Conservation (phyloP, 768 basidiomycete genomes). For the Serpula lacrymans region DNA sequence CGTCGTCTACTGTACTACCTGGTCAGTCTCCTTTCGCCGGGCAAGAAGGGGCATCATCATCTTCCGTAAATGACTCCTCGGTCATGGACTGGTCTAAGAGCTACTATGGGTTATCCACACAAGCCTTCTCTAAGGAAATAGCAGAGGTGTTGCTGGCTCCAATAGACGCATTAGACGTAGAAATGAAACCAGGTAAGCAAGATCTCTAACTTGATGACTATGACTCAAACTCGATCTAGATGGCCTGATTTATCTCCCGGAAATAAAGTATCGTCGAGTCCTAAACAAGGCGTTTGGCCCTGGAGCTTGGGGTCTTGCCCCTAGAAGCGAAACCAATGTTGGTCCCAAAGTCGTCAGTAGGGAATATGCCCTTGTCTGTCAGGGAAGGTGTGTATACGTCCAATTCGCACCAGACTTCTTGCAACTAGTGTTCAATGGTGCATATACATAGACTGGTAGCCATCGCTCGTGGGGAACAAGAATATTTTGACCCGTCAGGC, state of each 20-base stretch:
- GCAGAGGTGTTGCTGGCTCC: conserved; percentile 72
- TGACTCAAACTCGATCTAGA: conserved; percentile 43
- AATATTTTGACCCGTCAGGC: conserved; percentile 89
- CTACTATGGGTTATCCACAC: conserved; percentile 74
- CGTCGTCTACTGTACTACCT: conserved; percentile 11
- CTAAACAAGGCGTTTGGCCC: conserved; percentile 94
- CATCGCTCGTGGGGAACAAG: conserved; percentile 92
- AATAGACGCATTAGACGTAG: conserved; percentile 74
- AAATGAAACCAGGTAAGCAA: conserved; percentile 86
- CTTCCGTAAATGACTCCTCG: conserved; percentile 15
- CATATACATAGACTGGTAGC: conserved; percentile 64
- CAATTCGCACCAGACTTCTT: not conserved
- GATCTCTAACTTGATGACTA: not conserved
- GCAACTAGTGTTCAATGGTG: not conserved
- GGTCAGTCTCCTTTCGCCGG: conserved; percentile 25
- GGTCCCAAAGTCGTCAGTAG: conserved; percentile 84
- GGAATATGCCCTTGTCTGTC: conserved; percentile 92
- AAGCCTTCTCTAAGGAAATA: conserved; percentile 75
- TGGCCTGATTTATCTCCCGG: conserved; percentile 91
- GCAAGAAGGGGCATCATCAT: conserved; percentile 21
- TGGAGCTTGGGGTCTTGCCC: conserved; percentile 95
- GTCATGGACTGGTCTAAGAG: conserved; percentile 84
- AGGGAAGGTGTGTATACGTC: conserved; percentile 67
- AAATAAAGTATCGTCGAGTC: conserved; percentile 93
- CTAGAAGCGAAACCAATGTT: conserved; percentile 88